Conservation (phyloP, 1,139 yeast genomes). For the Kurtzmaniella quercitrusa region DNA sequence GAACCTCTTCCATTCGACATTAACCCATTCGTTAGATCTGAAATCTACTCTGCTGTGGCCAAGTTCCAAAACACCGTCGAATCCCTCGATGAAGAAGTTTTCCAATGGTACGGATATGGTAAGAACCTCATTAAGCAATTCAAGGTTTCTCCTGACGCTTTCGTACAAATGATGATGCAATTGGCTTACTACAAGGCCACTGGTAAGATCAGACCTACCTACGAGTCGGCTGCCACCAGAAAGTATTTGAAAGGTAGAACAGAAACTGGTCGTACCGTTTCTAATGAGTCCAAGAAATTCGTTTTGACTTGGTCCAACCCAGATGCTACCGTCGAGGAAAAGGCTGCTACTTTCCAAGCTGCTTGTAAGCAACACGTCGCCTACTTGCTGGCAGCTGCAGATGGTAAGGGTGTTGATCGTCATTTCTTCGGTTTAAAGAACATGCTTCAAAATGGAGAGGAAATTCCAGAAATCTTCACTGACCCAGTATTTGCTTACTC, state of each 20-base stretch:
- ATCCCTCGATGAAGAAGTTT: slow-evolving; percentile 56
- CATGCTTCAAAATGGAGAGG: slow-evolving; percentile 57
- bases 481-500: slow-evolving; percentile 79
- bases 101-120: slow-evolving; percentile 72
- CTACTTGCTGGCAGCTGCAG: slow-evolving; percentile 74
- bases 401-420: slow-evolving; percentile 90
- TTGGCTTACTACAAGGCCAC: slow-evolving; percentile 75
- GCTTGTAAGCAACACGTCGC: slow-evolving; percentile 75
- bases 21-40: slow-evolving; percentile 45
- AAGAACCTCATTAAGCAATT: slow-evolving; percentile 64
- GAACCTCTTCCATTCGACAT: slow-evolving; percentile 38
- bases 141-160: slow-evolving; percentile 75
- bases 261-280: slow-evolving; percentile 90
- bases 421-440: slow-evolving; percentile 88
- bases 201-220: slow-evolving; percentile 83
- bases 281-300: slow-evolving; percentile 68
- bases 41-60: slow-evolving; percentile 53
- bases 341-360: slow-evolving; percentile 63
- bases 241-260: slow-evolving; percentile 88
- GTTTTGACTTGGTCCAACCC: slow-evolving; percentile 73
- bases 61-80: slow-evolving; percentile 51
- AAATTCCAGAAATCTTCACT: slow-evolving; percentile 64
- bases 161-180: slow-evolving; percentile 71
- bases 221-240: slow-evolving; percentile 95
- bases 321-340: slow-evolving; percentile 50